Conservation (phyloP, 2,329 filamentous ascomycete genomes). For the Colletotrichum agaves region DNA sequence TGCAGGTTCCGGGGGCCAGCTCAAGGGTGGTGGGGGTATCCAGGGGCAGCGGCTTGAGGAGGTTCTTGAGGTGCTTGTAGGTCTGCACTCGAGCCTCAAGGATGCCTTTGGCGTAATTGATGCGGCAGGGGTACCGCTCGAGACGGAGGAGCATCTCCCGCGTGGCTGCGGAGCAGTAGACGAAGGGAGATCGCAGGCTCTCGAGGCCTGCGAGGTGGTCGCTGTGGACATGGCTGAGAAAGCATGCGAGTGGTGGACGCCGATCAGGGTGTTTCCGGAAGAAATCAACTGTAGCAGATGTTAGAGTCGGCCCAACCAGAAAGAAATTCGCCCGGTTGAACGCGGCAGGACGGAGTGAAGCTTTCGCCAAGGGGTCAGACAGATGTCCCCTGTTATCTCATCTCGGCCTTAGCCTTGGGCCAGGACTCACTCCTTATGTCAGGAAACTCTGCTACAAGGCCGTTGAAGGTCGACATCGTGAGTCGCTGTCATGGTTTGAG, state of each 20-base stretch:
- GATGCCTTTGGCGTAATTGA: conserved; percentile 83
- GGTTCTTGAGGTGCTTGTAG: conserved; percentile 78
- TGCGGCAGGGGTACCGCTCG: conserved; percentile 80
- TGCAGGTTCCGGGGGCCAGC: conserved; percentile 71
- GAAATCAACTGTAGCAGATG: conserved; percentile 73
- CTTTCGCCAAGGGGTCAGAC: neutral
- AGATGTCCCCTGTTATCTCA: neutral
- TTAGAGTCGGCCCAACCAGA: conserved; percentile 22
- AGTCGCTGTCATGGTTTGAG: neutral
- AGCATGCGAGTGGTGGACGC: conserved; percentile 79
- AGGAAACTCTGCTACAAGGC: conserved; percentile 79
- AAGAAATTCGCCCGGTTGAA: conserved; percentile 15
- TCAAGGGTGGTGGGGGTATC: conserved; percentile 84
- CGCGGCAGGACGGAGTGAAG: conserved; percentile 19
- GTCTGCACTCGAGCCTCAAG: conserved; percentile 79
- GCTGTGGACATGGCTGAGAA: conserved; percentile 92
- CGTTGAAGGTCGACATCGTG: conserved; percentile 81
- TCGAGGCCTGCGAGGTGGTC: conserved; percentile 89
- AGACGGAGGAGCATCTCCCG: conserved; percentile 82
- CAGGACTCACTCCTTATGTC: conserved; percentile 72
- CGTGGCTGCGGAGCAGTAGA: conserved; percentile 91
- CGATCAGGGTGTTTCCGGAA: conserved; percentile 70
- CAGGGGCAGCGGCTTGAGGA: conserved; percentile 85
- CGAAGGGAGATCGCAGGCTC: conserved; percentile 78
- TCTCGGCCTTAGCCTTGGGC: neutral